These are phyloP conservation scores for Serendipita sp. DNA, from an alignment of 768 basidiomycete species.

Conservation along the genomic window DNA sequence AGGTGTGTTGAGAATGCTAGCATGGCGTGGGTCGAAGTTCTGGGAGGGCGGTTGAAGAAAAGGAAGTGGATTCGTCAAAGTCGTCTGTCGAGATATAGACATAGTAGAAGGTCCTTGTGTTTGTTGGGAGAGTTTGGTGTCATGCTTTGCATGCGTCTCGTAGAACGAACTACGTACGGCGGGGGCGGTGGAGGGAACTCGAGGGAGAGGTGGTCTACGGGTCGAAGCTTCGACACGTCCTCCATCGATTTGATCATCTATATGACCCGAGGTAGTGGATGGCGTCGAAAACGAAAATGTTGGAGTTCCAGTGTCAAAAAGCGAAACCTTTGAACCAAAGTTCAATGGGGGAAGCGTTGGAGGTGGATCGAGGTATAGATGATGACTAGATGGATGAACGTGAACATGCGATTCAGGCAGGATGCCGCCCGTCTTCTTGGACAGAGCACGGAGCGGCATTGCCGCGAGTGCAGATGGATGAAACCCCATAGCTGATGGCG, in stretches of 20 bases:
- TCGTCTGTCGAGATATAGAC: not conserved
- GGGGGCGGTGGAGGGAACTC: not conserved
- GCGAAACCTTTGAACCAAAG: not conserved
- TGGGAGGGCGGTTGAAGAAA: not conserved
- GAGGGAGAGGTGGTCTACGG: not conserved
- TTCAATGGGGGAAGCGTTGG: not conserved
- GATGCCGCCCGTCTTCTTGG: too few relatives aligned
- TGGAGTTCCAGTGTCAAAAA: not conserved
- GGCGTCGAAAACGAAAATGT: not conserved
- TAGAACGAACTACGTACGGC: not conserved
- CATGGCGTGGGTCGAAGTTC: not conserved
- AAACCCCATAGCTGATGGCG: too few relatives aligned
- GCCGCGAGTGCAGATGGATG: too few relatives aligned
- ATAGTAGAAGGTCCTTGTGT: not conserved
- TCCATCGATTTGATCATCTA: not conserved
- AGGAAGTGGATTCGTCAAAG: not conserved
- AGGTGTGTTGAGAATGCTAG: not conserved
- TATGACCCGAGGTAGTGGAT: not conserved
- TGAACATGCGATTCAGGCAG: too few relatives aligned
- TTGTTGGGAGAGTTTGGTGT: not conserved
- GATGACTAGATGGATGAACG: too few relatives aligned
- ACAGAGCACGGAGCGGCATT: too few relatives aligned
- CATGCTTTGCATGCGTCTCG: too few relatives aligned
- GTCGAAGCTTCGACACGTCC: not conserved
- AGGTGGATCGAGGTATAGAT: not conserved